A percentile compares a stretch with the other conserved stretches of the same genome.
These are phyloP conservation scores for Pseudogymnoascus sp. DNA, from an alignment of 2,329 filamentous ascomycete genomes.

Conservation along the genomic window DNA sequence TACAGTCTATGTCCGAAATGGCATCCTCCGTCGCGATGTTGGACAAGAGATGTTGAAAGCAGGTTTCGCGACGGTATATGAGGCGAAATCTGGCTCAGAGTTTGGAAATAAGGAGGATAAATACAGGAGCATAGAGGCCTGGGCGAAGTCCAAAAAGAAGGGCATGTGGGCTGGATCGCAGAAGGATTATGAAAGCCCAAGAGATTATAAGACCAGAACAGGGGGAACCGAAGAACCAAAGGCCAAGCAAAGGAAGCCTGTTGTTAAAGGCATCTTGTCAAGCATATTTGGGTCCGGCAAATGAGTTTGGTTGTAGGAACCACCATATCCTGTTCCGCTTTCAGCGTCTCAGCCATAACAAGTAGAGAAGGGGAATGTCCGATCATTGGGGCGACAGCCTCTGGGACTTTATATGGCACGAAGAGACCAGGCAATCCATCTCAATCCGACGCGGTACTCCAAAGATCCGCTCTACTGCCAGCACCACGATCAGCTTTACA, in stretches of 20 bases:
- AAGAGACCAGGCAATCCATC: neutral
- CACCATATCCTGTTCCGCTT: neutral
- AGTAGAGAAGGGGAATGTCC: neutral
- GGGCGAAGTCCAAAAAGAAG: constrained; percentile 54
- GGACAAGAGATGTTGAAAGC: constrained; percentile 80
- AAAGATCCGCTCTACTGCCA: neutral
- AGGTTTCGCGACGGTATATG: constrained; percentile 85
- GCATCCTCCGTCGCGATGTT: constrained; percentile 64
- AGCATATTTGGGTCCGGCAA: constrained; percentile 4
- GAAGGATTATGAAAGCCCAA: constrained; percentile 68
- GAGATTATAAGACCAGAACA: constrained; percentile 69
- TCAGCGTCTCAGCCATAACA: neutral
- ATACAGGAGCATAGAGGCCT: constrained; percentile 59
- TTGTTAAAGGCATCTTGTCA: constrained; percentile 14
- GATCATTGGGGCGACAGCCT: neutral
- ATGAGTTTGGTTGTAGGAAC: neutral
- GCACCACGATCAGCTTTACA: neutral
- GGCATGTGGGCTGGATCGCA: constrained; percentile 69
- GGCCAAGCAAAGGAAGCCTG: constrained; percentile 26
- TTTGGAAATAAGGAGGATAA: constrained; percentile 64
- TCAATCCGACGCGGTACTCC: no score
- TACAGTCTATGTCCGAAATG: constrained; percentile 67
- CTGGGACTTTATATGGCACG: neutral
- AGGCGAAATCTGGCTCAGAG: constrained; percentile 82
- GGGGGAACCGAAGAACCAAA: constrained; percentile 26